phyloP scores from a whole-genome alignment of 257 asterid genomes.

The Lavandula angustifolia region DNA sequence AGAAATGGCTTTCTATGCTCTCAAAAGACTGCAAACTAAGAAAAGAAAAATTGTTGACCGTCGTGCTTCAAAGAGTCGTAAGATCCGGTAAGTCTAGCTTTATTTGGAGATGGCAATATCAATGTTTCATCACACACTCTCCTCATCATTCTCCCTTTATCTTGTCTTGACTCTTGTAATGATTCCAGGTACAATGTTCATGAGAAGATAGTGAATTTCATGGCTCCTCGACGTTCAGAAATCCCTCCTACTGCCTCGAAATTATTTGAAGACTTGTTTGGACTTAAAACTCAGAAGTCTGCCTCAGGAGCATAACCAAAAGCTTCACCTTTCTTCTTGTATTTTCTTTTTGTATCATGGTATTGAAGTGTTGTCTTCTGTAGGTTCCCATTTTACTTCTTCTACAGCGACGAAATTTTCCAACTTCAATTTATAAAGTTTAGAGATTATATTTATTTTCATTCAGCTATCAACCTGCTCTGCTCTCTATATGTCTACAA shows the following conservation, averaged over 20 bases:
- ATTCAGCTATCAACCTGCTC: no score
- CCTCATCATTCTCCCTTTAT: not conserved
- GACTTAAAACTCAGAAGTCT: slow-evolving; percentile 50
- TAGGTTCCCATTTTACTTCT: no score
- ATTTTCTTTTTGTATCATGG: no score
- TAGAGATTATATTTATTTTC: no score
- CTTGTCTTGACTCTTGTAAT: not conserved
- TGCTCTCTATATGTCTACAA: no score
- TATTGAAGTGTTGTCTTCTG: no score
- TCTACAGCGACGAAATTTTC: no score
- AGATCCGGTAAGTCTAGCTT: slow-evolving; percentile 63
- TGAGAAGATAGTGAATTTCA: slow-evolving; percentile 84
- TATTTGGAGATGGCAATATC: not conserved
- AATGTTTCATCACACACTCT: not conserved
- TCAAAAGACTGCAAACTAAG: slow-evolving; percentile 76
- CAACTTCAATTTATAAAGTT: no score
- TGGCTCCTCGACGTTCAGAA: slow-evolving; percentile 68
- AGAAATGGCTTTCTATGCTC: slow-evolving; percentile 81
- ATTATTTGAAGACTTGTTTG: slow-evolving; percentile 67
- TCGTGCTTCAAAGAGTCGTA: slow-evolving; percentile 94
- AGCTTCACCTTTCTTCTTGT: no score
- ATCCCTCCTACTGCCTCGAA: slow-evolving; percentile 64
- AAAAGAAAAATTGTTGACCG: slow-evolving; percentile 89
- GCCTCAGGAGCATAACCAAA: slow-evolving; percentile 33
- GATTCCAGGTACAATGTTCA: slow-evolving; percentile 81